These are phyloP conservation scores for Mimosa bimucronata DNA, from an alignment of 306 rosid genomes.

Conservation along the genomic window DNA sequence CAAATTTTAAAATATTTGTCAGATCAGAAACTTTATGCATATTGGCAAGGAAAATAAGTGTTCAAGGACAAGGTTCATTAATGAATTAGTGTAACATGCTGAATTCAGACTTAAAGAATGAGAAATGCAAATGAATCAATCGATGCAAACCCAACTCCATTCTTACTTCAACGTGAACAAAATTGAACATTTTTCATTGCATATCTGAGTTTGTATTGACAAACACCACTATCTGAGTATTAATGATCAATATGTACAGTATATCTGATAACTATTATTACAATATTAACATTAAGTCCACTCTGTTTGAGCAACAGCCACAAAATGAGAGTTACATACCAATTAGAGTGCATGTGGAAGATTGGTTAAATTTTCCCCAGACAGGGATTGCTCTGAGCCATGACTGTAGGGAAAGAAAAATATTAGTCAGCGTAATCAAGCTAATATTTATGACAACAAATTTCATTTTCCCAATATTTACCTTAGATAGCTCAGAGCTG, in stretches of 20 bases:
- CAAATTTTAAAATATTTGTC: neutral
- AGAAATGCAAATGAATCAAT: neutral
- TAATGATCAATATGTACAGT: conserved; percentile 40
- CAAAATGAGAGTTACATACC: conserved; percentile 20
- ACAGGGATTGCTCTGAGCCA: conserved; percentile 66
- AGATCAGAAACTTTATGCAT: neutral
- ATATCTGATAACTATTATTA: conserved; percentile 7
- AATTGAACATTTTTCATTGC: conserved; percentile 23
- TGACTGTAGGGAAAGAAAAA: conserved; percentile 54
- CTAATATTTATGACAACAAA: neutral
- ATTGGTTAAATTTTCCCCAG: conserved; percentile 55
- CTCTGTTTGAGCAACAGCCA: conserved; percentile 27
- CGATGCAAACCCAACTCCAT: neutral
- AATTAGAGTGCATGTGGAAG: conserved; percentile 65
- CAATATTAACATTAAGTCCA: conserved; percentile 24
- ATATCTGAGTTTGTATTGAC: conserved; percentile 1
- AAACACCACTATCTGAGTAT: conserved; percentile 11
- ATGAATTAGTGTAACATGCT: neutral
- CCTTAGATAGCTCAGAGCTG: conserved; percentile 92
- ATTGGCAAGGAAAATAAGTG: neutral
- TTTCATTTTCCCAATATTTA: conserved; percentile 32
- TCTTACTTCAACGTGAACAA: neutral
- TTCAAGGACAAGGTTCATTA: neutral
- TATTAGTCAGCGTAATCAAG: conserved; percentile 9
- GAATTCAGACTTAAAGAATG: neutral